Base-by-base conservation (phyloP, 139 green algal genomes). In the Closterium sp. region DNA sequence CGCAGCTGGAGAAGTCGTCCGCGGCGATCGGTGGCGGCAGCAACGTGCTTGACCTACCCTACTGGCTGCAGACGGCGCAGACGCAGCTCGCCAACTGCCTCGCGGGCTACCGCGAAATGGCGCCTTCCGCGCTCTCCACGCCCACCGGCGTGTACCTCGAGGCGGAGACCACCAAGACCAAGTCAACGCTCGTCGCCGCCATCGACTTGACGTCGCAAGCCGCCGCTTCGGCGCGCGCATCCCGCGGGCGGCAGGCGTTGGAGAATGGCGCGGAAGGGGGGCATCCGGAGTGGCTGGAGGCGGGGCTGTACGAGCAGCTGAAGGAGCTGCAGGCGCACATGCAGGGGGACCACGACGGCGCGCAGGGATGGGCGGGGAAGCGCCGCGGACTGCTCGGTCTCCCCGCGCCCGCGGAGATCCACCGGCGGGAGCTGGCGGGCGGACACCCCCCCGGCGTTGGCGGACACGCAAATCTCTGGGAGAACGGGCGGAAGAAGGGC, bases 311-410 rank as follows among this genome's bases (percentile, higher is more conserved):
- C 30, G 83, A 86, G 25, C 30, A 32, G 83, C 83, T 86, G n/a
- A 86, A 86, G 83, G 83, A 86, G 83, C 83, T 86, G 2, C 83
- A 86, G 83, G 83, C 83, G 30, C 30, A 86, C 83, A 86, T 86
- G 83, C 83, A 33, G 30, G 83, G 83, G n/a, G 30, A 86, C 83
- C 83, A 86, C 55, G 55, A 76, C 55, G 12, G 55, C 55, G 55
- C 55, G 55, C 55, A 76, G 55, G 55, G 25, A 19, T 76, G 55
- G 55, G 55, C 55, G 55, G 55, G 4, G 55, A 76, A 76, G 55
- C 55, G 55, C 55, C 55, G 55, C 55, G 55, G 55, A 2, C 55
- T 76, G 55, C 55, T 76, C 55, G 55, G 55, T 16, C 55, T 76
- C 55, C 55, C 55, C 55, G 55, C 55, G 12, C 55, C 55, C 12